A percentile compares a stretch with the other conserved stretches of the same genome.
Evolutionary conservation across 2,329 filamentous ascomycete genomes (phyloP).

Genomic region (Colletotrichum acutatum): DNA sequence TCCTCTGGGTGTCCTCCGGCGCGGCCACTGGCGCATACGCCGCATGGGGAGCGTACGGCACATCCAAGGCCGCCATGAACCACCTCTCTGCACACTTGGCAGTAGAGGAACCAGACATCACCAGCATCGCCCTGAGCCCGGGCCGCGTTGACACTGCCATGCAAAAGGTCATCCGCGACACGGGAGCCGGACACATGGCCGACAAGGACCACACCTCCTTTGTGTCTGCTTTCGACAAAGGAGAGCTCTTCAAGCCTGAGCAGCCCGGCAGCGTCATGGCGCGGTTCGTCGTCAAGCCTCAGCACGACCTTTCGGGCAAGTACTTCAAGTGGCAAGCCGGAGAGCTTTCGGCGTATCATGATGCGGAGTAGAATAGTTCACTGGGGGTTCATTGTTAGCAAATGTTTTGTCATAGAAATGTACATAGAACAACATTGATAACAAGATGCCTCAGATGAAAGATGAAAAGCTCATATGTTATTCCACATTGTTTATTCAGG

Average conservation of each 20-base stretch:
- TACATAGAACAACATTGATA: constrained; percentile 45
- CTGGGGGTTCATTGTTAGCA: constrained; percentile 37
- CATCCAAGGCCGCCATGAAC: constrained; percentile 85
- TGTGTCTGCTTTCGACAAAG: constrained; percentile 73
- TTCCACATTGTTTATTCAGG: constrained; percentile 75
- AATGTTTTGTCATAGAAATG: constrained; percentile 35
- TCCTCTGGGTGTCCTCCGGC: constrained; percentile 84
- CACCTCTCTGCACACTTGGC: constrained; percentile 79
- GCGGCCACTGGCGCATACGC: constrained; percentile 74
- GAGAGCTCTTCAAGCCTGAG: constrained; percentile 81
- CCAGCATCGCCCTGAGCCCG: constrained; percentile 77
- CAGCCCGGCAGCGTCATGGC: constrained; percentile 90
- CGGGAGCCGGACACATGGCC: constrained; percentile 61
- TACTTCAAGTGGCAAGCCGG: constrained; percentile 72
- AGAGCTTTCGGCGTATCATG: constrained; percentile 65
- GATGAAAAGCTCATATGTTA: constrained; percentile 83
- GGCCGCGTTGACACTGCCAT: constrained; percentile 91
- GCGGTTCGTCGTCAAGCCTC: constrained; percentile 74
- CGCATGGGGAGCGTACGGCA: constrained; percentile 84
- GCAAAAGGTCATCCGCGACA: constrained; percentile 83
- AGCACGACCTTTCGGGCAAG: constrained; percentile 77
- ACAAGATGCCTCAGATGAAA: constrained; percentile 73
- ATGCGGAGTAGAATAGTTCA: constrained; percentile 30
- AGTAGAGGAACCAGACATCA: constrained; percentile 81
- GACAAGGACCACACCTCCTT: constrained; percentile 74